These are phyloP conservation scores for Umbelopsis sp. DNA, from an alignment of 371 early-diverging fungal genomes.

Conservation along the genomic window DNA sequence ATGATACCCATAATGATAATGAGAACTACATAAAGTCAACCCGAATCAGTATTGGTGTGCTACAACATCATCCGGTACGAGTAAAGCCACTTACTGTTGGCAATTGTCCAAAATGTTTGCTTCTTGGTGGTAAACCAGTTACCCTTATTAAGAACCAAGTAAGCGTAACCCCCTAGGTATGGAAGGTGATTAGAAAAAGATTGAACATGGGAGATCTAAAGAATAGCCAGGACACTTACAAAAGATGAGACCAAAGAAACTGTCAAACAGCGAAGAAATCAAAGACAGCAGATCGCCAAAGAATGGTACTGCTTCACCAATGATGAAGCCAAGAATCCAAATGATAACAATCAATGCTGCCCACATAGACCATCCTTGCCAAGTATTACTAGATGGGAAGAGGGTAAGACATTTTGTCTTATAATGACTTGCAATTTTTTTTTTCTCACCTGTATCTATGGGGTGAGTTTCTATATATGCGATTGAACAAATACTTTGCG, in stretches of 20 bases:
- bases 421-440: not conserved
- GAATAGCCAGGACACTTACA: not conserved
- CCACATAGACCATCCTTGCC: conserved; percentile 17
- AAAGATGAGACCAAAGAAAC: conserved; percentile 16
- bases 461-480: conserved; percentile 2
- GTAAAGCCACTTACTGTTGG: not conserved
- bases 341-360: conserved; percentile 1
- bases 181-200: too few relatives aligned
- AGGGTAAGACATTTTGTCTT: not conserved
- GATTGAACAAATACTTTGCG: conserved; percentile 11
- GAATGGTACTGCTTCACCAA: conserved; percentile 11
- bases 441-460: conserved; percentile 5
- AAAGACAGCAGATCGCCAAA: conserved; percentile 14
- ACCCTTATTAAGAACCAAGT: conserved; percentile 7
- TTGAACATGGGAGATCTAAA: not conserved
- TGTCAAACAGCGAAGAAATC: conserved; percentile 13
- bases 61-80: too few relatives aligned
- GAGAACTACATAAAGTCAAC: not conserved
- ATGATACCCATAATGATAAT: conserved; percentile 7
- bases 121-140: not conserved
- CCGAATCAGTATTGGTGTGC: not conserved
- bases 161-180: conserved; percentile 5
- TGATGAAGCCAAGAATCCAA: conserved; percentile 5
- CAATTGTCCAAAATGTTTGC: not conserved
- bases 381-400: not conserved